phyloP scores from a whole-genome alignment of 2,329 filamentous ascomycete genomes.

The Juglanconis oblonga region DNA sequence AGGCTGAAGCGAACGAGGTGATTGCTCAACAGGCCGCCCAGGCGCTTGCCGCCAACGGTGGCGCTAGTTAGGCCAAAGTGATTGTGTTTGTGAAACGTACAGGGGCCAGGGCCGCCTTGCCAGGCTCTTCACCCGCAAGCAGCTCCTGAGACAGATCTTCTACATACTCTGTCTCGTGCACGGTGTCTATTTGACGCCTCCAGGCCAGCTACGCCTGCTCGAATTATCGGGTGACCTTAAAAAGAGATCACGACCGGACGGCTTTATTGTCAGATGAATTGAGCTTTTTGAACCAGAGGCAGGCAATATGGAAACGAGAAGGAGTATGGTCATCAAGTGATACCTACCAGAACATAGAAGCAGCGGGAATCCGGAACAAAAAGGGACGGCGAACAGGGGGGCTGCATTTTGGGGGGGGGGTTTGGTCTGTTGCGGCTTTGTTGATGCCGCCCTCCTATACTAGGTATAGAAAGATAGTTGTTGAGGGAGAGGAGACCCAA shows the following conservation, averaged over 20 bases:
- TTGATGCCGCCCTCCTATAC: not conserved
- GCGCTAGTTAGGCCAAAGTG: slow-evolving; percentile 16
- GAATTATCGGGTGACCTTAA: not conserved
- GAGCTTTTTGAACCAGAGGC: not conserved
- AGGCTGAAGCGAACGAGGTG: slow-evolving; percentile 54
- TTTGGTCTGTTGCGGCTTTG: not conserved
- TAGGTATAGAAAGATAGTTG: not conserved
- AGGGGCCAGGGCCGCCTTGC: not conserved
- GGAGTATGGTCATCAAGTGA: not conserved
- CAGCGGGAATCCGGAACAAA: not conserved
- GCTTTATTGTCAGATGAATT: not conserved
- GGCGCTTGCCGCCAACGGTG: slow-evolving; percentile 20
- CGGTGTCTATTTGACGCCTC: not conserved
- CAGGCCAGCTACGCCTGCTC: not conserved
- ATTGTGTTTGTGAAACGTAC: not conserved
- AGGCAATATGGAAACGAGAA: not conserved
- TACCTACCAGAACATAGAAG: not conserved
- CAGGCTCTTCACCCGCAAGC: not conserved
- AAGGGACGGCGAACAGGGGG: not conserved
- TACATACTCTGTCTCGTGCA: not conserved
- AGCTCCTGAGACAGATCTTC: not conserved
- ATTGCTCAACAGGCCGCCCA: slow-evolving; percentile 34
- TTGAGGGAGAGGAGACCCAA: not conserved
- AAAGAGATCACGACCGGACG: not conserved
- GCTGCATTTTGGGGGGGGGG: not conserved